Conservation (phyloP, 306 rosid species). For the Trifolium fragiferum region DNA sequence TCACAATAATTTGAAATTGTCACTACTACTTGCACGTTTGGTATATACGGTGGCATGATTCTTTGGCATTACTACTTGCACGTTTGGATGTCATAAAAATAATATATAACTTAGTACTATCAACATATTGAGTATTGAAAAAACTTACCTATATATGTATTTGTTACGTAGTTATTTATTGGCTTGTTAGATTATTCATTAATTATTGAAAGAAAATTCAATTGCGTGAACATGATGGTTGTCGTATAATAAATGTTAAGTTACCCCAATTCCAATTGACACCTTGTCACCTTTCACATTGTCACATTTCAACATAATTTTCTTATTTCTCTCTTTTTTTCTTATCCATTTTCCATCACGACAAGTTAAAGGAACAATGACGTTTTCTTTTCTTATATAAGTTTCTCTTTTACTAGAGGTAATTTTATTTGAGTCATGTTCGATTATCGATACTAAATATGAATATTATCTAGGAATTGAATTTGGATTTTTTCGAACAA, state of each 20-base stretch:
- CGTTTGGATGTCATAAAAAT: too few species aligned
- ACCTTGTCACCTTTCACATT: too few species aligned
- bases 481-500: too few species aligned
- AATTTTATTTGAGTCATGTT: too few species aligned
- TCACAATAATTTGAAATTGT: neutral
- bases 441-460: too few species aligned
- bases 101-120: too few species aligned
- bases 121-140: neutral
- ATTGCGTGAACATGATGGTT: neutral
- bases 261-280: too few species aligned
- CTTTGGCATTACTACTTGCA: too few species aligned
- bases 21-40: neutral
- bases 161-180: neutral
- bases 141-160: neutral
- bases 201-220: neutral
- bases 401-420: too few species aligned
- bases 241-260: neutral
- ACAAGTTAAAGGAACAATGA: neutral
- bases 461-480: too few species aligned
- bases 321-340: neutral
- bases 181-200: neutral
- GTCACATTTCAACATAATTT: neutral
- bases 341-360: neutral
- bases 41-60: neutral
- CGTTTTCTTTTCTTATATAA: neutral